Evolutionary conservation across 495 filamentous ascomycete genomes (phyloP).

Genomic region (Endocarpon pusillum): DNA sequence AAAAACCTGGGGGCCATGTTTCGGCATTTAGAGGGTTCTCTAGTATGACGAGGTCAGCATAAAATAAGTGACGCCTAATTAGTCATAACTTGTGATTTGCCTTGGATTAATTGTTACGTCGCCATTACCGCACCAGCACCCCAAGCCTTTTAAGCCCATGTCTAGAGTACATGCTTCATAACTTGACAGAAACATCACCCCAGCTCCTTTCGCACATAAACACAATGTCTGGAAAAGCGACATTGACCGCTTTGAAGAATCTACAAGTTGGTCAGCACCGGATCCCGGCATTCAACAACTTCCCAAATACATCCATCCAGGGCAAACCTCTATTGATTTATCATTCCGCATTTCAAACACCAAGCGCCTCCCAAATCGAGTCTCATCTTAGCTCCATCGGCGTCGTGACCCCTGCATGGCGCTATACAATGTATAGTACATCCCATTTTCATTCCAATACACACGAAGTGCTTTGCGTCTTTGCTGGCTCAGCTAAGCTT

Average conservation of each 20-base stretch:
- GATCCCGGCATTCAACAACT: constrained; percentile 37
- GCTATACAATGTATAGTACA: constrained; percentile 45
- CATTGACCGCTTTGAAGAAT: constrained; percentile 7
- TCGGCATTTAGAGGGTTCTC: too few relatives aligned
- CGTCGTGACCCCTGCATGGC: constrained; percentile 46
- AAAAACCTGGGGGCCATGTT: too few relatives aligned
- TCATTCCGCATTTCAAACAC: constrained; percentile 31
- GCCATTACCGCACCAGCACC: too few relatives aligned
- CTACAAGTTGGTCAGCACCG: constrained; percentile 36
- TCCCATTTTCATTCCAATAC: constrained; percentile 50
- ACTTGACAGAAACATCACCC: too few relatives aligned
- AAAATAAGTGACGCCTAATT: too few relatives aligned
- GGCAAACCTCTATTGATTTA: constrained; percentile 45
- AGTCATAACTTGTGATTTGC: too few relatives aligned
- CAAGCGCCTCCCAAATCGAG: constrained; percentile 30
- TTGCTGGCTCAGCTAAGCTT: constrained; percentile 37
- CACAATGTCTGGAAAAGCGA: constrained; percentile 23
- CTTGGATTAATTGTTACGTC: too few relatives aligned
- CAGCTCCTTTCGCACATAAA: too few relatives aligned
- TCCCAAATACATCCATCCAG: constrained; percentile 50
- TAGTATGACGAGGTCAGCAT: too few relatives aligned
- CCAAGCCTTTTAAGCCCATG: too few relatives aligned
- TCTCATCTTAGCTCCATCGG: constrained; percentile 31
- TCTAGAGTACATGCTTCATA: too few relatives aligned
- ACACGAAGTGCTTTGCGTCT: constrained; percentile 48